Conservation (phyloP, 805 yeast genomes). For the Lipomyces starkeyi region DNA sequence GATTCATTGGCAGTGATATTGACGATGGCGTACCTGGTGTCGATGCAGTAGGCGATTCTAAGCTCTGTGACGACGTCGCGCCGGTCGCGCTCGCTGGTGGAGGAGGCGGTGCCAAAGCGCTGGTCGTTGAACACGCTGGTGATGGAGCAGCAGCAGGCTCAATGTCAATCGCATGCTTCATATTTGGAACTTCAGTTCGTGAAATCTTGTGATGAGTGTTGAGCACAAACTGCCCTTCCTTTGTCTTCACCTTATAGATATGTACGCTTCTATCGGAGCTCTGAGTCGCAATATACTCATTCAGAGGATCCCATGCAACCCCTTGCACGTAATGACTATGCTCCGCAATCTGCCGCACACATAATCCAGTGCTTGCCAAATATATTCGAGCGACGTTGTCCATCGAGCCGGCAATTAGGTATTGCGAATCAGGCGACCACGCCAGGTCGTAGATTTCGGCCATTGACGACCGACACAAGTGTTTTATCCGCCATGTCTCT, state of each 20-base stretch:
- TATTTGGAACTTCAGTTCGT: constrained; percentile 61
- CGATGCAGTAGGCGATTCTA: constrained; percentile 38
- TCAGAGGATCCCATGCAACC: constrained; percentile 90
- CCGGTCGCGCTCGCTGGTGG: background rate
- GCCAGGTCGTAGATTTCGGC: constrained; percentile 88
- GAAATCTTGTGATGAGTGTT: constrained; percentile 56
- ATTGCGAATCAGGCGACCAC: constrained; percentile 88
- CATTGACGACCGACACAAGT: constrained; percentile 62
- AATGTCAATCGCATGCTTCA: constrained; percentile 21
- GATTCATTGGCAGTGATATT: constrained; percentile 44
- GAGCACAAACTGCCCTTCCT: constrained; percentile 46
- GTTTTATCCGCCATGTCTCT: constrained; percentile 77
- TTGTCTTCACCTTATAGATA: constrained; percentile 58
- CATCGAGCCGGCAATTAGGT: constrained; percentile 87
- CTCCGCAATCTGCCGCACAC: constrained; percentile 65
- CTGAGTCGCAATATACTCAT: constrained; percentile 80
- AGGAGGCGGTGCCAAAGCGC: constrained; percentile 9
- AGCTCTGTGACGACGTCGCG: background rate
- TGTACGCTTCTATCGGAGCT: constrained; percentile 86
- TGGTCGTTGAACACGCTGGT: background rate
- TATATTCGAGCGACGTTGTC: constrained; percentile 81
- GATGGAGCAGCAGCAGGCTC: constrained; percentile 21
- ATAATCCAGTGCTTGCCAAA: constrained; percentile 60
- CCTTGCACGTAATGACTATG: constrained; percentile 96
- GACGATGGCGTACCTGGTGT: constrained; percentile 39